Percentiles rank a stretch among this genome's conserved stretches.
Conservation (phyloP, 768 basidiomycete species). For the Neoboletus magnificus region DNA sequence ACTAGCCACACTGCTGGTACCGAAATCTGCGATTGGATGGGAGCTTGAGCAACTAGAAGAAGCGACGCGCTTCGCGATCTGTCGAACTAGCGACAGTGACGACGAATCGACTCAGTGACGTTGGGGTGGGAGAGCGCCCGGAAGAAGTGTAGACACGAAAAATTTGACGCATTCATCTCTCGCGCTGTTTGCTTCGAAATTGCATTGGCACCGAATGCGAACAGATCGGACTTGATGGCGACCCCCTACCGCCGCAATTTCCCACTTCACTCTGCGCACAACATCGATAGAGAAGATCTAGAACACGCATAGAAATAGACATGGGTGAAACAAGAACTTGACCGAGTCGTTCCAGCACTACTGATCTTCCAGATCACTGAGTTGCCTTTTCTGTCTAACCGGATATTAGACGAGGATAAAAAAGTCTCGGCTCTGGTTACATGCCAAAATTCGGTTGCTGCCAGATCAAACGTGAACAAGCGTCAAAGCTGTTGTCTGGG, state of each 20-base stretch:
- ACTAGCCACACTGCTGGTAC: constrained; percentile 40
- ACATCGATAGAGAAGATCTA: not conserved
- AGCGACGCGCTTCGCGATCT: constrained; percentile 39
- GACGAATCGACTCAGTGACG: constrained; percentile 49
- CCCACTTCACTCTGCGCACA: not conserved
- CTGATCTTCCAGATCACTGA: not conserved
- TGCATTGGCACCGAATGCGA: not conserved
- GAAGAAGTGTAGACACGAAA: constrained; percentile 3
- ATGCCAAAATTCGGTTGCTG: not conserved
- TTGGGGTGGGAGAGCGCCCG: constrained; percentile 14
- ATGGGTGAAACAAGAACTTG: not conserved
- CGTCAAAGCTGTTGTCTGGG: not conserved
- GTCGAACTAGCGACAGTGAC: constrained; percentile 62
- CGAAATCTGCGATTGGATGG: constrained; percentile 65
- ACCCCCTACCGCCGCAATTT: not conserved
- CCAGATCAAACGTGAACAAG: not conserved
- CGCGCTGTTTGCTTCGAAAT: constrained; percentile 2
- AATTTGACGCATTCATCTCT: not conserved
- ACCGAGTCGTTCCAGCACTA: not conserved
- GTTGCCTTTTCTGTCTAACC: not conserved
- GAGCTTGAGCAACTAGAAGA: constrained; percentile 65
- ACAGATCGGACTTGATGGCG: constrained; percentile 3
- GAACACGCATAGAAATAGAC: not conserved
- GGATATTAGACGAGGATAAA: not conserved
- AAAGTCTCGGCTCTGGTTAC: too few species aligned